Conservation (phyloP, 176 grass and related monocot genomes). For the Microstegium vimineum region DNA sequence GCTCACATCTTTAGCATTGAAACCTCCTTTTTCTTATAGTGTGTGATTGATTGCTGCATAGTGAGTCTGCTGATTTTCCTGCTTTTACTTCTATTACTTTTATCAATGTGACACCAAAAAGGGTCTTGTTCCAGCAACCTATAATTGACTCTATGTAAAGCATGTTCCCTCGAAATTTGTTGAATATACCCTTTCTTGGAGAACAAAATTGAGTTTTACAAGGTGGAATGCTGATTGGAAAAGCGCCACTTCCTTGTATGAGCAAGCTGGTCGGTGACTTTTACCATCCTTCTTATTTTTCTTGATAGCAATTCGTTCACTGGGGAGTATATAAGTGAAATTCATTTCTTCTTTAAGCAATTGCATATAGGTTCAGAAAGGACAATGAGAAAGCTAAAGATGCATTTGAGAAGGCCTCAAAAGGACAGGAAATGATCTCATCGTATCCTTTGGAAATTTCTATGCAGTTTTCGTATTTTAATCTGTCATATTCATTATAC, state of each 20-base stretch:
- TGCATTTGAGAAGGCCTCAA: constrained; percentile 98
- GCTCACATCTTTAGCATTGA: no score
- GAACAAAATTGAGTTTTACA: constrained; percentile 98
- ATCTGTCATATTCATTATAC: constrained; percentile 16
- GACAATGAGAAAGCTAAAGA: constrained; percentile 97
- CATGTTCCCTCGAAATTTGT: background rate
- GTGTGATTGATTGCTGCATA: background rate
- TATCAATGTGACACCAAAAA: background rate
- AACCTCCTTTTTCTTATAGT: background rate
- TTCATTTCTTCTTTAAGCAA: constrained; percentile 53
- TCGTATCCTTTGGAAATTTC: constrained; percentile 64
- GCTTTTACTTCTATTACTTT: background rate
- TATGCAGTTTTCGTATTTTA: background rate
- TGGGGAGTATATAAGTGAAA: constrained; percentile 6
- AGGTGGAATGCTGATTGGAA: constrained; percentile 97
- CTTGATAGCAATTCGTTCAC: background rate
- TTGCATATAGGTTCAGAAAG: constrained; percentile 83
- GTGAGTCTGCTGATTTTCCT: background rate
- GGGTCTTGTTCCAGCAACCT: background rate
- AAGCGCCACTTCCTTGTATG: constrained; percentile 81
- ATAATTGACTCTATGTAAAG: background rate
- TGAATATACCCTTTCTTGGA: constrained; percentile 16
- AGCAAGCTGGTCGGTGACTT: constrained; percentile 77
- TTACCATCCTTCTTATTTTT: constrained; percentile 7
- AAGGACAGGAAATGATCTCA: constrained; percentile 97